Evolutionary conservation across 1,284 basidiomycete genomes (phyloP), one percentile per base, ranked within the genome.

Genomic region (Serendipita sp.): DNA sequence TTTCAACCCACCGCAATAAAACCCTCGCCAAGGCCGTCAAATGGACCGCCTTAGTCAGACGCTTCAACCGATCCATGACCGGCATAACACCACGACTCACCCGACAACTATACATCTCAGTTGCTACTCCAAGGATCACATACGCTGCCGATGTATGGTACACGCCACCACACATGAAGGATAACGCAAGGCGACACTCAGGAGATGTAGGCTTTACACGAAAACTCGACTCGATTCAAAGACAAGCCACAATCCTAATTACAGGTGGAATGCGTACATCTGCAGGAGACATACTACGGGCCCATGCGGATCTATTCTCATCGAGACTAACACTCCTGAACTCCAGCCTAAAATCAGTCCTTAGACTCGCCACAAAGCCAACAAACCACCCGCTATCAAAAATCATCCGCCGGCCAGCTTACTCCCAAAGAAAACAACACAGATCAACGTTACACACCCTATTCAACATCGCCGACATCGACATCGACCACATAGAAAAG

Each of bases 1-100:
- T 71, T 66, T 67, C 68, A 8, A 66, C 71, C 34, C 77, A 77
- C 15, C 61, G 61, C 0, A 66, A 66, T 0, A 38, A 67, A 0
- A 74, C 72, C 0, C n/a, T 73, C 0, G 69, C 64, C 0, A 76
- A 74, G 61, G 75, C 72, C 0, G 67, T 64, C 0, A 62, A 58
- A 17, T 69, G 68, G 66, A 63, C 70, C 0, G 13, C 65, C 0
- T 65, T 65, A 0, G 67, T 72, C 55, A 41, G 66, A 1, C 47
- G 55, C 30, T 45, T 64, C 49, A 17, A 62, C 22, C 17, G 35
- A 38, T 22, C 49, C 4, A 35, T 34, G 44, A 44, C 50, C 22
- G 64, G 64, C 4, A 43, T 64, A 3, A 50, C 62, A 12, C 29
- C 55, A 38, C 5, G 34, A n/a, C 30, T 58, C 15, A 60, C 42